phyloP scores from a whole-genome alignment of 768 basidiomycete genomes.

The Mycena leptocephala region DNA sequence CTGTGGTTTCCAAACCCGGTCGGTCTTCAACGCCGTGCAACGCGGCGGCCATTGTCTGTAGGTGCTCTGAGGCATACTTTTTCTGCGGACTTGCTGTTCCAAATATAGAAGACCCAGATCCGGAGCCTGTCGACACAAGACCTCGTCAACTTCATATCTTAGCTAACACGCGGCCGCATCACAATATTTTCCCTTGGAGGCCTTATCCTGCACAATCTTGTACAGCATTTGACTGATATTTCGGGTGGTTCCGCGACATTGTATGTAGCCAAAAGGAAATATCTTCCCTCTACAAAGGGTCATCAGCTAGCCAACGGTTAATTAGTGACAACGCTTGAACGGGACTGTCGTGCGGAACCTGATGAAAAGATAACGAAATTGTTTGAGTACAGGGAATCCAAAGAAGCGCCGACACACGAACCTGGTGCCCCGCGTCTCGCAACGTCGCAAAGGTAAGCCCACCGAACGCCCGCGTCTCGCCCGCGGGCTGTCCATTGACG shows the following conservation, averaged over 20 bases:
- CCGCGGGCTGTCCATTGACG: slow-evolving; percentile 58
- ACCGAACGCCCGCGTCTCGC: slow-evolving; percentile 39
- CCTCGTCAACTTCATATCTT: background rate
- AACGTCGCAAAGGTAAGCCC: slow-evolving; percentile 42
- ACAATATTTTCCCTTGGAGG: background rate
- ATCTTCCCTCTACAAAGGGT: slow-evolving; percentile 22
- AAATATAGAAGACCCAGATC: background rate
- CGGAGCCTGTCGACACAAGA: no score
- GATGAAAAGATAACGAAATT: slow-evolving; percentile 27
- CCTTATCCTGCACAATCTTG: background rate
- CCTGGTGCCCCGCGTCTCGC: slow-evolving; percentile 47
- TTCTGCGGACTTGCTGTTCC: no score
- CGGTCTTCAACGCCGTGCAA: background rate
- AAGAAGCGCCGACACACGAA: slow-evolving; percentile 50
- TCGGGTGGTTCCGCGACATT: background rate
- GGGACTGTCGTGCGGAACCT: slow-evolving; percentile 73
- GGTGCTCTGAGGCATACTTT: no score
- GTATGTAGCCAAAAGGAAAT: background rate
- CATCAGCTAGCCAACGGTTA: slow-evolving; percentile 58
- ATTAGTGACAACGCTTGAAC: slow-evolving; percentile 60
- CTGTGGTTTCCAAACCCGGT: background rate
- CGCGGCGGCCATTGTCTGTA: background rate
- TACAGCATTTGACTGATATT: background rate
- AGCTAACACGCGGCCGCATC: background rate
- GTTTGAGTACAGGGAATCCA: background rate